Base-by-base conservation (phyloP, 1,284 basidiomycete genomes). In the Ganoderma sinense region DNA sequence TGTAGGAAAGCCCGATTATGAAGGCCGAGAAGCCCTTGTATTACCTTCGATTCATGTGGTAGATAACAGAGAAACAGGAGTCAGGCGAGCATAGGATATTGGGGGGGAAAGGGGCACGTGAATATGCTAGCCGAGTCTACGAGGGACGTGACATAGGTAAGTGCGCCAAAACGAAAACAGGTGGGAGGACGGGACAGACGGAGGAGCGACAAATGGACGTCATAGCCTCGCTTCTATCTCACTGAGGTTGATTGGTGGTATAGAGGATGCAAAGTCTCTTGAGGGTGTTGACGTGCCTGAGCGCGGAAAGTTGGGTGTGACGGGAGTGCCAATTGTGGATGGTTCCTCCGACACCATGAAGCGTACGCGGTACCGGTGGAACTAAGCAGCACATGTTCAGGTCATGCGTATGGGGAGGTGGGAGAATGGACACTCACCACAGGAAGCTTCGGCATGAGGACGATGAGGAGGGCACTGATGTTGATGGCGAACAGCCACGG, bases 381-480 rank as follows among this genome's bases (percentile, higher is more conserved):
- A 86, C 93, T 95, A 76, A 29, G 41, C 31, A 39, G 2, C 23
- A 36, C 18, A 16, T 29, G 64, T 67, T 51, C 40, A 73, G 71
- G 6, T 45, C 64, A 62, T 55, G 68, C 69, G 56, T 8, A 66
- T 39, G 58, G 40, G 64, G 53, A 39, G 48, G 10, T 23, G 66
- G 39, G 23, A 41, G 33, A 60, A 39, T 48, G 51, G 41, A 51
- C 70, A 81, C 69, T 68, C 80, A 95, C 94, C 84, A 94, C 90
- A 59, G 97, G 97, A n/a, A 99, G 87, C 83, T 99, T 99, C 59
- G 98, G 97, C 77, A 99, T 92, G 62, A 99, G 89, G 66, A 96
- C 91, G 65, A 96, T 84, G 43, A 97, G 84, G 39, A 98, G 88
- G 1, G 95, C 94, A 2, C 91, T 86, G 73, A 99, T 88, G 80